A percentile compares a stretch with the other conserved stretches of the same genome.
These are phyloP conservation scores for Arctostaphylos glauca DNA, from an alignment of 148 eudicot genomes.

Conservation along the genomic window DNA sequence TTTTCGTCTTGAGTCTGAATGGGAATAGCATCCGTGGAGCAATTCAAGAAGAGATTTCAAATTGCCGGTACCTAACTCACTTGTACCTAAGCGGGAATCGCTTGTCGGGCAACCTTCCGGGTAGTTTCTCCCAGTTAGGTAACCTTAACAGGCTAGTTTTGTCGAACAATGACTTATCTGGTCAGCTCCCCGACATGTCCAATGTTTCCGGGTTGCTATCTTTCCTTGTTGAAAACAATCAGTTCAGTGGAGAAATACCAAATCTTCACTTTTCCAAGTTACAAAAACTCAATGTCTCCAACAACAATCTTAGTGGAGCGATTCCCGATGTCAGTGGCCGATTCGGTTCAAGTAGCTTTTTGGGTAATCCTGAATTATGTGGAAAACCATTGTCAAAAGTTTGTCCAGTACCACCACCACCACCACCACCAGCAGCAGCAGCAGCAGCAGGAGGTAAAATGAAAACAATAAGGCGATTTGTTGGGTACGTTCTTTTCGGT, in stretches of 20 bases:
- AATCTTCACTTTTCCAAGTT: conserved; percentile 29
- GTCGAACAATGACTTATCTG: conserved; percentile 33
- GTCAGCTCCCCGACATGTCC: conserved; percentile 34
- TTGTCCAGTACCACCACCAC: conserved; percentile 19
- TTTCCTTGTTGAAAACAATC: conserved; percentile 38
- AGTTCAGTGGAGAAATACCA: conserved; percentile 36
- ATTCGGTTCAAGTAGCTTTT: conserved; percentile 31
- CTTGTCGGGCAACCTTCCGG: conserved; percentile 36
- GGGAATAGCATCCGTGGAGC: conserved; percentile 32
- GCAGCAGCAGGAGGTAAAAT: neutral
- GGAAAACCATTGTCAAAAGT: conserved; percentile 31
- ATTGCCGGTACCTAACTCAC: conserved; percentile 30
- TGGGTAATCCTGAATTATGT: conserved; percentile 42
- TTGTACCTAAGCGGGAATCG: conserved; percentile 33
- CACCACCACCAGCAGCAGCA: neutral
- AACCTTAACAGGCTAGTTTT: conserved; percentile 34
- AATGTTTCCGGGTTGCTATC: conserved; percentile 34
- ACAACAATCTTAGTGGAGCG: conserved; percentile 41
- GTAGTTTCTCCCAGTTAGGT: conserved; percentile 24
- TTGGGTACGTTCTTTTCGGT: conserved; percentile 29
- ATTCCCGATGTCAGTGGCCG: conserved; percentile 32
- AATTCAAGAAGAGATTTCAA: conserved; percentile 31
- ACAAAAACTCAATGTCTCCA: conserved; percentile 38
- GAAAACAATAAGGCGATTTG: neutral
- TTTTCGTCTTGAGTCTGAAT: conserved; percentile 27